Conservation (phyloP, 768 basidiomycete species). For the button mushroom (Agaricus bisporus) region DNA sequence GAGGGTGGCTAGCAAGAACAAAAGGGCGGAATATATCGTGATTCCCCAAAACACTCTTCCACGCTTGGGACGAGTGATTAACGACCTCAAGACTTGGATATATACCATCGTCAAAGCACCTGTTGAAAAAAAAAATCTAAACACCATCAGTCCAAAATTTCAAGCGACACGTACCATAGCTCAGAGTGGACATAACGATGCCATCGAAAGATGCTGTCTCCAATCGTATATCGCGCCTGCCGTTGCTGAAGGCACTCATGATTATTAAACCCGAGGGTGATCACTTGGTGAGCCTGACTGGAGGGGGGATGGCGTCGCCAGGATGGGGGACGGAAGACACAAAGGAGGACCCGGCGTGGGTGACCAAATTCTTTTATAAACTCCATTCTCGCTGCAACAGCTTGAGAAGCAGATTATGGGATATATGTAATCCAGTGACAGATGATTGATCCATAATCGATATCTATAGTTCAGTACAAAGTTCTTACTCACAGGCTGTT, state of each 20-base stretch:
- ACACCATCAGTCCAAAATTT: background rate
- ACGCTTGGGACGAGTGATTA: constrained; percentile 29
- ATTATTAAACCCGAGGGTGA: background rate
- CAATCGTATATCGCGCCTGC: background rate
- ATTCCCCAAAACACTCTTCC: constrained; percentile 27
- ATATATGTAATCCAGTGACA: too few species aligned
- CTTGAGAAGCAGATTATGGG: too few species aligned
- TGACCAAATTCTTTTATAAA: too few species aligned
- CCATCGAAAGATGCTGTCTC: constrained; percentile 30
- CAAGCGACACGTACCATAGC: constrained; percentile 24
- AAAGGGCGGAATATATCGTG: constrained; percentile 24
- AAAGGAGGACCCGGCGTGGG: too few species aligned
- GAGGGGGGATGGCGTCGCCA: background rate
- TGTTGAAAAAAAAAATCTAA: constrained; percentile 8
- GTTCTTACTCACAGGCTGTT: too few species aligned
- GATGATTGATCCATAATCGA: too few species aligned
- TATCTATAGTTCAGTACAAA: too few species aligned
- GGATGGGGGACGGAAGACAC: too few species aligned
- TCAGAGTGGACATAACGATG: constrained; percentile 23
- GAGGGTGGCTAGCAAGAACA: constrained; percentile 26
- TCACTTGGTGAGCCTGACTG: background rate
- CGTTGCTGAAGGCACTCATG: background rate
- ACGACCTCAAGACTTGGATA: constrained; percentile 28
- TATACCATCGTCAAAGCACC: constrained; percentile 35
- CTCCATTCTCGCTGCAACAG: too few species aligned